phyloP scores from a whole-genome alignment of 2,329 filamentous ascomycete species.

The Triangularia setosa region DNA sequence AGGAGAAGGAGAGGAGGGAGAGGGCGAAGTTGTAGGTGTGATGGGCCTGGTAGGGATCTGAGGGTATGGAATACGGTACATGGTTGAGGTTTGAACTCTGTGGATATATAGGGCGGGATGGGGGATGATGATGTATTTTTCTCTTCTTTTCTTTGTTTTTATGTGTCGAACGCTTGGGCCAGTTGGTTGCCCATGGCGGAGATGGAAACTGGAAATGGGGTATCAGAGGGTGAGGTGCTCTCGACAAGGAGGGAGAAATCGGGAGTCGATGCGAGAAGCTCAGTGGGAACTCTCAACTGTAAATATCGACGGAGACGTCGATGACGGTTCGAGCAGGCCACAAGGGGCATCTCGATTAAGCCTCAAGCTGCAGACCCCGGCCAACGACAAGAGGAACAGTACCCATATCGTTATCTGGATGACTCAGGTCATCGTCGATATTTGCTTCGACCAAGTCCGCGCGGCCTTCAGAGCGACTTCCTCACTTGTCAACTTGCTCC shows the following conservation, averaged over 20 bases:
- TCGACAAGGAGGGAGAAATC: neutral
- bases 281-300: neutral
- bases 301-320: neutral
- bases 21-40: slow-evolving; percentile 39
- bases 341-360: neutral
- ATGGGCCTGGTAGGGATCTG: neutral
- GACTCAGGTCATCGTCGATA: neutral
- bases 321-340: too few relatives aligned
- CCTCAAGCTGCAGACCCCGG: neutral
- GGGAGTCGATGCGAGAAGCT: neutral
- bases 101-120: neutral
- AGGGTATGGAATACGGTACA: neutral
- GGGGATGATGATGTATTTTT: neutral
- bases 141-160: neutral
- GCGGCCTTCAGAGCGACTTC: neutral
- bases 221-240: neutral
- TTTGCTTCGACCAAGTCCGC: neutral
- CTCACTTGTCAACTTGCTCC: neutral
- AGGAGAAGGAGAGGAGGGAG: slow-evolving; percentile 49
- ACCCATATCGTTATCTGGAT: neutral
- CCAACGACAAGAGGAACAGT: neutral
- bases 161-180: neutral
- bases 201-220: neutral
- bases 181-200: neutral
- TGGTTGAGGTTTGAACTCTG: neutral